Percentiles rank a stretch among this genome's conserved stretches.
These are phyloP conservation scores for Plectosphaerella cucumerina DNA, from an alignment of 2,329 filamentous ascomycete species.

Conservation along the genomic window DNA sequence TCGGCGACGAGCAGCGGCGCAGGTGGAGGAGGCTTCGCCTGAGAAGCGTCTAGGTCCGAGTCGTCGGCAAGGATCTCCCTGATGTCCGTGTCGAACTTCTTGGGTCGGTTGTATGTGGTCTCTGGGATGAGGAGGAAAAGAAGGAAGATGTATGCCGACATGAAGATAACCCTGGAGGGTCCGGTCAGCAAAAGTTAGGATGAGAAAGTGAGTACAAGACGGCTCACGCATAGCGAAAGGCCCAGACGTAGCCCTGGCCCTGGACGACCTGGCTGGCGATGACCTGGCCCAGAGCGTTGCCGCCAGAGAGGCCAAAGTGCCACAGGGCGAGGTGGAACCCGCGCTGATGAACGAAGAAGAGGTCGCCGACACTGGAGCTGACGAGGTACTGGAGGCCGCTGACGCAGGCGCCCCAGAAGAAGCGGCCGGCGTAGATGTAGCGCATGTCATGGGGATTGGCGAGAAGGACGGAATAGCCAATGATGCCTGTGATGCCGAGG, in stretches of 20 bases:
- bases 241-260: not conserved
- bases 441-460: not conserved
- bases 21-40: not conserved
- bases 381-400: not conserved
- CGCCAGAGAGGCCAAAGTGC: not conserved
- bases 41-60: not conserved
- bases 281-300: not conserved
- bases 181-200: not conserved
- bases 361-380: not conserved
- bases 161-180: not conserved
- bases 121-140: not conserved
- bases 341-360: not conserved
- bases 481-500: not conserved
- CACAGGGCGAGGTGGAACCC: not conserved
- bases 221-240: not conserved
- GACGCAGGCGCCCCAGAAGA: not conserved
- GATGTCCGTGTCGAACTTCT: not conserved
- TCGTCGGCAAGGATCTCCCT: not conserved
- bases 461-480: not conserved
- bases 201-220: not conserved
- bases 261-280: not conserved
- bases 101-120: not conserved
- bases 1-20: too few species aligned
- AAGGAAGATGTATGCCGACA: not conserved
- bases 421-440: not conserved